A percentile compares a stretch with the other conserved stretches of the same genome.
These are phyloP conservation scores for Didymella pinodella DNA, from an alignment of 2,329 filamentous ascomycete genomes.

Conservation along the genomic window DNA sequence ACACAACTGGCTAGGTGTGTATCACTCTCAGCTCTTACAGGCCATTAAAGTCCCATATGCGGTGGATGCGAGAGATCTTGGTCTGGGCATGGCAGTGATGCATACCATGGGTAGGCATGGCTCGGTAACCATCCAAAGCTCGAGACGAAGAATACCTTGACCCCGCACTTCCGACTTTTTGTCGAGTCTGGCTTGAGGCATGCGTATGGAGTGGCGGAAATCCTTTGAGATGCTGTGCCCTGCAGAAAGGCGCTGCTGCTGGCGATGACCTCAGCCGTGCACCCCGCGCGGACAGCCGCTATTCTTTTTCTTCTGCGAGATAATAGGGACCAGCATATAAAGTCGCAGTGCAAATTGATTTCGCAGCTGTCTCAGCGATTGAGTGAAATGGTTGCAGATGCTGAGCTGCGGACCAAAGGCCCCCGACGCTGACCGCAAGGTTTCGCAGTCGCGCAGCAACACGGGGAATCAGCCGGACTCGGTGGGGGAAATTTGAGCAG, in stretches of 20 bases:
- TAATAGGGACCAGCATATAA: not conserved
- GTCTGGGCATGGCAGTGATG: conserved; percentile 12
- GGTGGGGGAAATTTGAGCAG: not conserved
- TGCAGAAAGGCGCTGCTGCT: not conserved
- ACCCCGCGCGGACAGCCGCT: not conserved
- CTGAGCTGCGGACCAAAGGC: not conserved
- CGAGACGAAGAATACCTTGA: not conserved
- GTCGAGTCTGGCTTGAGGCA: not conserved
- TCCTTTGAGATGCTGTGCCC: not conserved
- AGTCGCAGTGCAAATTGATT: not conserved
- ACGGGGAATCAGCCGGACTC: conserved; percentile 17
- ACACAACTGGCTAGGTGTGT: conserved; percentile 19
- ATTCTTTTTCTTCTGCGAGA: not conserved
- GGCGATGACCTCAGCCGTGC: conserved; percentile 4
- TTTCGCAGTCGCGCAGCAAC: not conserved
- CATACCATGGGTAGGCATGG: not conserved
- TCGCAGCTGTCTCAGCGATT: not conserved
- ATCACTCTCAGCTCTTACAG: conserved; percentile 23
- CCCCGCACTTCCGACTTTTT: conserved; percentile 2
- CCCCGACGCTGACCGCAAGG: conserved; percentile 1
- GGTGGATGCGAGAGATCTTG: conserved; percentile 9
- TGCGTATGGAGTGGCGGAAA: not conserved
- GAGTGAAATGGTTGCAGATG: not conserved
- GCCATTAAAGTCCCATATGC: conserved; percentile 10
- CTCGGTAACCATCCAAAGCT: not conserved